Evolutionary conservation across 345 rosid species (phyloP).

Genomic region (Angophora floribunda): DNA sequence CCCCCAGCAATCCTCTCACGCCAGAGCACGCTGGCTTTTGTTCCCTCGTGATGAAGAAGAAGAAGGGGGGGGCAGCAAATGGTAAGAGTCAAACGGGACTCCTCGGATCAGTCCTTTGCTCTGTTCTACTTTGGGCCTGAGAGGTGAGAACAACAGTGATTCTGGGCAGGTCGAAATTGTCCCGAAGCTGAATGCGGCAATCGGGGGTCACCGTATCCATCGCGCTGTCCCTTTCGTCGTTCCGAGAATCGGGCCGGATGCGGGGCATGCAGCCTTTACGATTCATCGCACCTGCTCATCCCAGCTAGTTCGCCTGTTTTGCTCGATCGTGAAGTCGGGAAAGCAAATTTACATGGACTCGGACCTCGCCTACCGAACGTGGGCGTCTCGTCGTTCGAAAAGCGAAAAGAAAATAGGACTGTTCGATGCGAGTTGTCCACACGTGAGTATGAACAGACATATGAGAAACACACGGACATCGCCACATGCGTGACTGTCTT

Average conservation of each 20-base stretch:
- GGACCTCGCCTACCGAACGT: background rate
- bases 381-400: background rate
- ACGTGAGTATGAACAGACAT: too few species aligned
- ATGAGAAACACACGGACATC: background rate
- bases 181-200: background rate
- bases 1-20: too few species aligned
- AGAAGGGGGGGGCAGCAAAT: background rate
- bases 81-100: background rate
- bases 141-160: background rate
- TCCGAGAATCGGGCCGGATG: background rate
- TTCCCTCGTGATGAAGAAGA: background rate
- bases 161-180: background rate
- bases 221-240: background rate
- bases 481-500: too few species aligned
- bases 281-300: background rate
- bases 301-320: background rate
- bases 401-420: background rate
- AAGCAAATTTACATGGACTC: too few species aligned
- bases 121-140: background rate
- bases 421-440: background rate
- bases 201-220: background rate
- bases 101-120: background rate
- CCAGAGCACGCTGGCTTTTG: background rate
- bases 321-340: too few species aligned
- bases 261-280: background rate